phyloP scores from a whole-genome alignment of 2,329 filamentous ascomycete species.

The Fusarium sp. region DNA sequence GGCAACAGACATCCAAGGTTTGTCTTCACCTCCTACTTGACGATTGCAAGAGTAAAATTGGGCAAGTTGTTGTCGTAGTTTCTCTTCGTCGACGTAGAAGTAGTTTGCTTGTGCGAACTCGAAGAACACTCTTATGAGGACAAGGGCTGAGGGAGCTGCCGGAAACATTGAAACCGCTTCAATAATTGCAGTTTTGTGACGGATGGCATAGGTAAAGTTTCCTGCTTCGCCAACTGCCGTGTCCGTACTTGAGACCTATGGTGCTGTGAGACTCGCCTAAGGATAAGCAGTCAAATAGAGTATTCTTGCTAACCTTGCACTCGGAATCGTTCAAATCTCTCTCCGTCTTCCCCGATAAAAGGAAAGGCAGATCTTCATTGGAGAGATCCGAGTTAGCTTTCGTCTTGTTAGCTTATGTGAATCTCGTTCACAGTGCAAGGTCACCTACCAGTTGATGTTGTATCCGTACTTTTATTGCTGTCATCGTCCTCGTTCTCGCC shows the following conservation, averaged over 20 bases:
- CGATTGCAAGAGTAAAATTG: slow-evolving; percentile 28
- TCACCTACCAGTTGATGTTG: slow-evolving; percentile 3
- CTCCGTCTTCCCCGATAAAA: slow-evolving; percentile 22
- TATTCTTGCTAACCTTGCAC: slow-evolving; percentile 8
- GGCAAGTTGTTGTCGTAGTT: slow-evolving; percentile 26
- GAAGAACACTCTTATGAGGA: slow-evolving; percentile 40
- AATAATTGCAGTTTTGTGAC: slow-evolving; percentile 19
- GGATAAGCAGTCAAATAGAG: neutral
- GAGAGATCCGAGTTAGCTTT: slow-evolving; percentile 26
- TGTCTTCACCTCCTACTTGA: slow-evolving; percentile 9
- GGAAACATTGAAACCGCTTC: slow-evolving; percentile 36
- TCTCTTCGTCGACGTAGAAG: slow-evolving; percentile 40
- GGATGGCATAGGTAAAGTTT: neutral
- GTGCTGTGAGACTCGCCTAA: neutral
- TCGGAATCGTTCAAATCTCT: slow-evolving; percentile 19
- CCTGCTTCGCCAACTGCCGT: neutral
- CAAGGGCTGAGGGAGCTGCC: slow-evolving; percentile 15
- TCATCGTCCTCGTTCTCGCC: neutral
- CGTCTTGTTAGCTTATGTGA: neutral
- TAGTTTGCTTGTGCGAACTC: slow-evolving; percentile 42
- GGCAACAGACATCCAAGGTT: slow-evolving; percentile 37
- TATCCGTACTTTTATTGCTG: neutral
- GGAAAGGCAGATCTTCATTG: slow-evolving; percentile 22
- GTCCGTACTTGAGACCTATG: slow-evolving; percentile 10
- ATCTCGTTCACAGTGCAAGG: neutral